phyloP scores from a whole-genome alignment of 176 grass and related monocot genomes.

The Carex cristatella region DNA sequence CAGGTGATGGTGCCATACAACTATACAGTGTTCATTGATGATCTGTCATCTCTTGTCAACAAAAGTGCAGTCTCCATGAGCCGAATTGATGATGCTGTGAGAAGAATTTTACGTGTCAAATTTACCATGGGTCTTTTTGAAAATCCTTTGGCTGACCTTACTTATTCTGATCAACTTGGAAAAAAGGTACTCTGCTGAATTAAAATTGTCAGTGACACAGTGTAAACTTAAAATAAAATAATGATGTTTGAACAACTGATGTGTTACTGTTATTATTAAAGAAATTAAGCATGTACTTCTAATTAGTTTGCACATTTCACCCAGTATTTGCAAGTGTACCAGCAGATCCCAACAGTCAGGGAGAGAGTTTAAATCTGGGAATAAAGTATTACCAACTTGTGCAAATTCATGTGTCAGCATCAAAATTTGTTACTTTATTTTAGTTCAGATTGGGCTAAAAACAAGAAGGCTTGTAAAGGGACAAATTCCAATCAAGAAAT shows the following conservation, averaged over 20 bases:
- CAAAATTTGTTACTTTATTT: not conserved
- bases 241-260: not conserved
- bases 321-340: not conserved
- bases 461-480: not conserved
- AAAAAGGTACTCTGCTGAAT: slow-evolving; percentile 59
- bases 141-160: slow-evolving; percentile 82
- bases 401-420: not conserved
- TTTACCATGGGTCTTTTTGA: slow-evolving; percentile 98
- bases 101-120: slow-evolving; percentile 84
- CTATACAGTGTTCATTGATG: slow-evolving; percentile 60
- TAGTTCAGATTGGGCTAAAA: not conserved
- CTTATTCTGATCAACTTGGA: slow-evolving; percentile 75
- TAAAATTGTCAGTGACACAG: not conserved
- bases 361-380: not conserved
- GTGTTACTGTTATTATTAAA: not conserved
- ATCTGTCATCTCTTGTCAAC: slow-evolving; percentile 68
- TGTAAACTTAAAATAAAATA: not conserved
- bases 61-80: slow-evolving; percentile 54
- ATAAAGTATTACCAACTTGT: not conserved
- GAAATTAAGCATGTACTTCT: not conserved
- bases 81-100: slow-evolving; percentile 95
- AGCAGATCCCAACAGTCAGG: not conserved
- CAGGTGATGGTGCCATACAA: slow-evolving; percentile 90
- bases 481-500: not conserved
- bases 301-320: not conserved